Conservation (phyloP, 371 early-diverging fungal species). For the Cokeromyces recurvatus region DNA sequence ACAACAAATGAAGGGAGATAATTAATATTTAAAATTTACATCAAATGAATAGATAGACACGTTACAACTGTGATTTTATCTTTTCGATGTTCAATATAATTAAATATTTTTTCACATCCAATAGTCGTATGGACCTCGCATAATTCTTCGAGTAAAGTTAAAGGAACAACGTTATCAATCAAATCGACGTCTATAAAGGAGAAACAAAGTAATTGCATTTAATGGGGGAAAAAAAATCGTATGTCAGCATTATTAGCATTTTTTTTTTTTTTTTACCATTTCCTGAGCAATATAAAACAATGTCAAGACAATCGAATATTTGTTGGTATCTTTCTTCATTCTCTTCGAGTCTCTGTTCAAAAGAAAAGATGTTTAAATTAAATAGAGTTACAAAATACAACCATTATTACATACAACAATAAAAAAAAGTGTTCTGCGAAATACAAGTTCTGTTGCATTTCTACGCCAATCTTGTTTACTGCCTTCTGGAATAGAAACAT, state of each 20-base stretch:
- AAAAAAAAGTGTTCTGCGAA: slow-evolving; percentile 22
- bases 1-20: background rate
- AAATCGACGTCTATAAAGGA: slow-evolving; percentile 15
- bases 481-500: slow-evolving; percentile 1
- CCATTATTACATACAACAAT: slow-evolving; percentile 20
- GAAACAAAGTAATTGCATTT: background rate
- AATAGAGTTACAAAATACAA: background rate
- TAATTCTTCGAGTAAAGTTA: slow-evolving; percentile 62
- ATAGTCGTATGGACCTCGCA: slow-evolving; percentile 61
- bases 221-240: background rate
- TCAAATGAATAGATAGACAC: too few species aligned
- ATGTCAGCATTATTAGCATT: background rate
- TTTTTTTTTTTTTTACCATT: slow-evolving; percentile 15
- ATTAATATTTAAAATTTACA: background rate
- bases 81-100: slow-evolving; percentile 59
- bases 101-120: slow-evolving; percentile 56
- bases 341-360: slow-evolving; percentile 11
- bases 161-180: slow-evolving; percentile 44
- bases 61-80: slow-evolving; percentile 49
- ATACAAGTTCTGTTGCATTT: slow-evolving; percentile 32
- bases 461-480: slow-evolving; percentile 39
- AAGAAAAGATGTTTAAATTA: too few species aligned
- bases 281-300: slow-evolving; percentile 32
- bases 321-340: slow-evolving; percentile 16
- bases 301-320: slow-evolving; percentile 33